Evolutionary conservation across 345 rosid species (phyloP), one percentile per base, ranked within the genome.

Genomic region (Erucastrum elatum): DNA sequence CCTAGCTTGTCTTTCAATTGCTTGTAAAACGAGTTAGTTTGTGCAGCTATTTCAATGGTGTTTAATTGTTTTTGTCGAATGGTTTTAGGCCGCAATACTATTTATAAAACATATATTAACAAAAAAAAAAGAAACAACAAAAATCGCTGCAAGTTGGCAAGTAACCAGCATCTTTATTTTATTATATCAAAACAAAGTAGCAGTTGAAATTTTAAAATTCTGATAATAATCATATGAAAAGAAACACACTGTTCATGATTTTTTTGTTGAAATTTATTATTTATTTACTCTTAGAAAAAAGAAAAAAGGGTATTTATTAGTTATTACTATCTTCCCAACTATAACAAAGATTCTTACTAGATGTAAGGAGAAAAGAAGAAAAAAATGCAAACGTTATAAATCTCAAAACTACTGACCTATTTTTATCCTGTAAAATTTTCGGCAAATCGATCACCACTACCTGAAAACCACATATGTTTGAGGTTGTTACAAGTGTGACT

Each of bases 381-480:
- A 46, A 60, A 72, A 27, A 4, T 26, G 13, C 21, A 37, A 41
- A 27, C 29, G 25, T 35, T 35, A 30, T 1, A 39, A n/a, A 31
- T 64, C 70, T 11, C 26, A 51, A 64, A 51, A 64, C 55, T n/a
- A 33, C 6, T 10, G 33, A 64, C 35, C 77, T 74, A 51, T 74
- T 64, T 64, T 49, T 74, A 74, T 21, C 70, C 8, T 53, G 44
- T 51, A 55, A 51, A n/a, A 16, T 55, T 55, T 55, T 55, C 6
- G 60, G 16, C 60, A 63, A 44, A 37, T 9, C 9, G 29, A 41
- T 27, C 8, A 62, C 25, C 61, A 67, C 15, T 33, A 75, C 73
- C 74, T 68, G 62, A 68, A 68, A 76, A 60, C 74, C 74, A 76
- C 74, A 46, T 16, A 46, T 76, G 12, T 51, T 67, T 60, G 13